These are phyloP conservation scores for Ajuga chamaepitys DNA, from an alignment of 257 asterid genomes.

Conservation along the genomic window DNA sequence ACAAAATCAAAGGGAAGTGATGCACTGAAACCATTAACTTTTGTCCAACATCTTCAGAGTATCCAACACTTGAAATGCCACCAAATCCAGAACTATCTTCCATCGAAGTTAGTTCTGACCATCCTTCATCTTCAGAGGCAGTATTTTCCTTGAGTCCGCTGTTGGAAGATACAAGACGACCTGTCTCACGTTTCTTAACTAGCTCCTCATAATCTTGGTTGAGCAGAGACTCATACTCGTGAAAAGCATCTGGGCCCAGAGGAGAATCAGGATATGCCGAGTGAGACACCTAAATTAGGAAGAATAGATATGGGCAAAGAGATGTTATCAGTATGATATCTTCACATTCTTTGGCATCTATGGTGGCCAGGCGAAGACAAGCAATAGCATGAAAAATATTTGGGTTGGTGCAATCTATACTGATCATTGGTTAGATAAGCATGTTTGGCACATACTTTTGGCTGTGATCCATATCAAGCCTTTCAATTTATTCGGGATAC, in stretches of 20 bases:
- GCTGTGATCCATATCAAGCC: neutral
- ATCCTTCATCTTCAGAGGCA: slow-evolving; percentile 58
- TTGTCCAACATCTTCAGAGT: slow-evolving; percentile 41
- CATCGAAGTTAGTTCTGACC: slow-evolving; percentile 56
- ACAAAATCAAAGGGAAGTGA: slow-evolving; percentile 83
- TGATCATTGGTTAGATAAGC: neutral
- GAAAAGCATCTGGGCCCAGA: slow-evolving; percentile 94
- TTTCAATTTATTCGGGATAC: too few relatives aligned
- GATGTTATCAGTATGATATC: neutral
- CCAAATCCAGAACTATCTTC: slow-evolving; percentile 34
- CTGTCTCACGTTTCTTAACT: slow-evolving; percentile 38
- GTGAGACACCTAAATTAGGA: slow-evolving; percentile 62
- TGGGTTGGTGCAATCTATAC: neutral
- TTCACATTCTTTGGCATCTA: neutral
- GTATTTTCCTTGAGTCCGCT: slow-evolving; percentile 24
- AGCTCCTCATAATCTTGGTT: slow-evolving; percentile 92
- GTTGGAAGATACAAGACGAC: slow-evolving; percentile 23
- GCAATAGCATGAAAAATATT: neutral
- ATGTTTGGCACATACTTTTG: neutral
- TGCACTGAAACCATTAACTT: slow-evolving; percentile 64
- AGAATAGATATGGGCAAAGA: slow-evolving; percentile 15
- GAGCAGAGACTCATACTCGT: slow-evolving; percentile 78
- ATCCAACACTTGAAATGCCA: slow-evolving; percentile 31
- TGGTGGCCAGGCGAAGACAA: neutral
- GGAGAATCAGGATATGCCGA: slow-evolving; percentile 96